phyloP scores from a whole-genome alignment of 225 moss, liverwort and hornwort species.

The Marchantia paleacea region DNA sequence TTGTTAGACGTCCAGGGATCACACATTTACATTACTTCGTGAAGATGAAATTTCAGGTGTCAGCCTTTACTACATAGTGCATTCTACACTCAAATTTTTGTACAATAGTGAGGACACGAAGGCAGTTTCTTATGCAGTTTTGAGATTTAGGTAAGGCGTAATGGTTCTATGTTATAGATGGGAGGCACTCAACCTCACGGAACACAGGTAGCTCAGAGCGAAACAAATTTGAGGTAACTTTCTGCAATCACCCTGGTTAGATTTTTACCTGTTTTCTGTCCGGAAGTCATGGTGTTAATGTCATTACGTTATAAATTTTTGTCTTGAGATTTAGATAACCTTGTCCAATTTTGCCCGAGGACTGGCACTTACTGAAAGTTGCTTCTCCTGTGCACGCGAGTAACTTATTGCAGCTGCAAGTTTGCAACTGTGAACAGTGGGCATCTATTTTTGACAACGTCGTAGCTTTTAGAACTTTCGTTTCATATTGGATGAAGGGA shows the following conservation, averaged over 20 bases:
- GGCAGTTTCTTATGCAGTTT: neutral
- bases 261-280: neutral
- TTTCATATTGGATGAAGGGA: too few relatives aligned
- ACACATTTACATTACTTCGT: neutral
- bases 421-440: neutral
- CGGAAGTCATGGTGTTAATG: neutral
- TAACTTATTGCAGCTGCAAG: neutral
- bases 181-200: neutral
- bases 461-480: too few relatives aligned
- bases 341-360: neutral
- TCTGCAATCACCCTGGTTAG: neutral
- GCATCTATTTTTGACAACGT: too few relatives aligned
- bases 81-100: too few relatives aligned
- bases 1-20: neutral
- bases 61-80: neutral
- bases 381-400: neutral
- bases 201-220: neutral
- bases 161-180: neutral
- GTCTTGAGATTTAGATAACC: neutral
- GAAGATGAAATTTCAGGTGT: neutral
- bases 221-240: neutral
- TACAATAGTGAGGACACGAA: neutral
- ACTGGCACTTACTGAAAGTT: neutral
- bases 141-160: neutral
- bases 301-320: neutral